phyloP scores from a whole-genome alignment of 2,329 filamentous ascomycete species.

The Fusarium burgessii region DNA sequence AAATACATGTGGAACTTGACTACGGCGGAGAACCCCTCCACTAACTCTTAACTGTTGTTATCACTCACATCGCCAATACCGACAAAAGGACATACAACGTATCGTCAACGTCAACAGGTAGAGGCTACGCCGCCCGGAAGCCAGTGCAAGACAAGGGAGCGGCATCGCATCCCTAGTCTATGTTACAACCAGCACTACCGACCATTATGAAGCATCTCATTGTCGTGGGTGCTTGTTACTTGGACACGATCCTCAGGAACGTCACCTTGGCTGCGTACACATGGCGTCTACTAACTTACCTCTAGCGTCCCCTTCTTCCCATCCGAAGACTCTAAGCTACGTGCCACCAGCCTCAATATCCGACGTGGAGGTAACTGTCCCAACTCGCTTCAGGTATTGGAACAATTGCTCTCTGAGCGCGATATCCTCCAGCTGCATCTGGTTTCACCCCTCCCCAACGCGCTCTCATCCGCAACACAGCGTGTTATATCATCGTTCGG shows the following conservation, averaged over 20 bases:
- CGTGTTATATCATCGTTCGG: slow-evolving; percentile 68
- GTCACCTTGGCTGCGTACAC: slow-evolving; percentile 43
- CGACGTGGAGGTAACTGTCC: slow-evolving; percentile 79
- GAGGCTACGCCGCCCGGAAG: background rate
- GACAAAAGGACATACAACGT: background rate
- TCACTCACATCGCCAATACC: background rate
- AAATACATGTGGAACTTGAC: slow-evolving; percentile 27
- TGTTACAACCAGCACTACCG: background rate
- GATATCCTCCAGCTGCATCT: slow-evolving; percentile 56
- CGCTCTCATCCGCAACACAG: slow-evolving; percentile 61
- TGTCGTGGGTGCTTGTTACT: slow-evolving; percentile 75
- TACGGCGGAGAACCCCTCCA: slow-evolving; percentile 13
- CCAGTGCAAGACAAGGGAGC: background rate
- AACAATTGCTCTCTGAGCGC: slow-evolving; percentile 65
- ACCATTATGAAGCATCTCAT: slow-evolving; percentile 67
- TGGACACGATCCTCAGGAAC: slow-evolving; percentile 77
- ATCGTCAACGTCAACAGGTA: background rate
- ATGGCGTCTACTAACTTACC: slow-evolving; percentile 24
- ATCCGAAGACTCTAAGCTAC: slow-evolving; percentile 77
- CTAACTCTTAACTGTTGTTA: background rate
- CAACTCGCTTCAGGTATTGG: slow-evolving; percentile 77
- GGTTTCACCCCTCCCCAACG: slow-evolving; percentile 66
- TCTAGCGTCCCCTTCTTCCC: slow-evolving; percentile 74
- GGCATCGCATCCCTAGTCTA: background rate
- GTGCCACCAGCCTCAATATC: slow-evolving; percentile 68